A percentile compares a stretch with the other conserved stretches of the same genome.
These are phyloP conservation scores for Brassica carinata DNA, from an alignment of 345 rosid species.

Conservation along the genomic window DNA sequence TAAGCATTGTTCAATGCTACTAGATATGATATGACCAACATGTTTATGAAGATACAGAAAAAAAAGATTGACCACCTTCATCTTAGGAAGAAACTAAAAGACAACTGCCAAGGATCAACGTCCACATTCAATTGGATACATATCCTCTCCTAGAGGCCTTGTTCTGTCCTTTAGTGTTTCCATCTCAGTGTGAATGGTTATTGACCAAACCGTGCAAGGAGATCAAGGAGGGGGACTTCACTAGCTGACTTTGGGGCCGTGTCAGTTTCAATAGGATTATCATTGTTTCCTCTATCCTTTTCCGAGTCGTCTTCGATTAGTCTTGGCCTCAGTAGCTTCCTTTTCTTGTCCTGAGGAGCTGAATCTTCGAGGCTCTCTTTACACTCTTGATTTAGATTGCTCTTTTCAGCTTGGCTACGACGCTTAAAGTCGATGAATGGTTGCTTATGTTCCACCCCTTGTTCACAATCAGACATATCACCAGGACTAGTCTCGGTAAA, in stretches of 20 bases:
- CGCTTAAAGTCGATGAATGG: slow-evolving; percentile 60
- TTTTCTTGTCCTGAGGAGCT: slow-evolving; percentile 43
- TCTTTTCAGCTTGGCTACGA: slow-evolving; percentile 45
- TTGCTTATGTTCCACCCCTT: slow-evolving; percentile 24
- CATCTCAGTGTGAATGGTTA: background rate
- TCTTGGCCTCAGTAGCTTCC: slow-evolving; percentile 60
- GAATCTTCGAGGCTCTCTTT: slow-evolving; percentile 21
- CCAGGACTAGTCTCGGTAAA: slow-evolving; percentile 23
- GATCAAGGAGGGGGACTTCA: slow-evolving; percentile 18
- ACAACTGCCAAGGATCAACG: background rate
- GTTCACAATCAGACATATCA: slow-evolving; percentile 22
- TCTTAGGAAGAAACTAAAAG: slow-evolving; percentile 11
- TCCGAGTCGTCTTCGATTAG: slow-evolving; percentile 36
- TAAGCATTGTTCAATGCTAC: background rate
- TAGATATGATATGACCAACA: background rate
- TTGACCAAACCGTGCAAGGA: background rate
- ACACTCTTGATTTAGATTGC: slow-evolving; percentile 28
- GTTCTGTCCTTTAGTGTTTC: slow-evolving; percentile 6
- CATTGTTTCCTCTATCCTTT: slow-evolving; percentile 22
- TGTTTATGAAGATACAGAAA: background rate
- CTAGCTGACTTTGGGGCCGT: slow-evolving; percentile 18
- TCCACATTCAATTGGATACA: background rate
- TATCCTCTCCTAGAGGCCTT: slow-evolving; percentile 3
- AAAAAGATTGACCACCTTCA: slow-evolving; percentile 4
- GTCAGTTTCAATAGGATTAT: background rate